Conservation (phyloP, 352 stramenopile species). For the Pseudoperonospora humuli region DNA sequence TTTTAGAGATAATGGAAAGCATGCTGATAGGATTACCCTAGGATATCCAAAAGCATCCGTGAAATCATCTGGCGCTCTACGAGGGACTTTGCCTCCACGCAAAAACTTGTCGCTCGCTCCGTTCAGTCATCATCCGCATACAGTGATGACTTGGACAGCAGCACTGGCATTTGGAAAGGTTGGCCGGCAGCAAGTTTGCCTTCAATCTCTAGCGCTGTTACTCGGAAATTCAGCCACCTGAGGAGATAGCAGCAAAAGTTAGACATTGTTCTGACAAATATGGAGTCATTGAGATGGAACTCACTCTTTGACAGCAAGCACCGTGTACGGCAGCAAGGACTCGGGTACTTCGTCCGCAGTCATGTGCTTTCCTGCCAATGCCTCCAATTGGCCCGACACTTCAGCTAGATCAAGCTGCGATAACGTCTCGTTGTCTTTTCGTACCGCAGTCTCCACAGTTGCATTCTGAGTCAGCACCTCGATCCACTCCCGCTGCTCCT, state of each 20-base stretch:
- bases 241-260: constrained; percentile 9
- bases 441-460: constrained; percentile 66
- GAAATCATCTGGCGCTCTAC: not conserved
- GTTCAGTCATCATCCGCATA: constrained; percentile 81
- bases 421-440: constrained; percentile 64
- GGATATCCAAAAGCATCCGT: constrained; percentile 2
- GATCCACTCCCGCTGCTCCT: constrained; percentile 86
- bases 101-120: no score
- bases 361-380: constrained; percentile 70
- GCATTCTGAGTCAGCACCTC: constrained; percentile 83
- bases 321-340: constrained; percentile 66
- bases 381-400: constrained; percentile 71
- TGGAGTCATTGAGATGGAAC: constrained; percentile 12
- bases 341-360: constrained; percentile 59
- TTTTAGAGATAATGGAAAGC: no score
- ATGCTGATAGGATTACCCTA: no score
- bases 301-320: constrained; percentile 82
- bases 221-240: constrained; percentile 81
- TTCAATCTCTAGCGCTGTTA: constrained; percentile 82
- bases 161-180: constrained; percentile 74
- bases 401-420: constrained; percentile 69
- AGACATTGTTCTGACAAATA: not conserved
- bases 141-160: constrained; percentile 81
- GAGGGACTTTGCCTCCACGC: no score
- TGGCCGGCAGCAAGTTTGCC: constrained; percentile 70